Percentiles rank a stretch among this genome's conserved stretches.
Conservation (phyloP, 805 yeast genomes). For the Ogataea ramenticola region DNA sequence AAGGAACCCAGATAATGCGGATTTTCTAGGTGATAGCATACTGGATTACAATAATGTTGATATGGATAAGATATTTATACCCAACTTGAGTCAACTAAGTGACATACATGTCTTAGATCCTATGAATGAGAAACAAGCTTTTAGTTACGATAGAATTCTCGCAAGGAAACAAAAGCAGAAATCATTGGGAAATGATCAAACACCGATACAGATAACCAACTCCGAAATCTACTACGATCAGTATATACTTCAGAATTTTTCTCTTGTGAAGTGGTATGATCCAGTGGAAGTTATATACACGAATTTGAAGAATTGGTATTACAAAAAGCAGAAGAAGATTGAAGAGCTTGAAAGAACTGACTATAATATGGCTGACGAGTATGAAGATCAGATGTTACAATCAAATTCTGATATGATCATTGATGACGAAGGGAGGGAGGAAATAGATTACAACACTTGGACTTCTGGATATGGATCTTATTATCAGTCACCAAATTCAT, state of each 20-base stretch:
- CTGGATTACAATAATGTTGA: constrained; percentile 4
- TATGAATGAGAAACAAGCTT: constrained; percentile 2
- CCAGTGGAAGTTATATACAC: constrained; percentile 13
- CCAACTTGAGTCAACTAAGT: constrained; percentile 7
- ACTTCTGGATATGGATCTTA: constrained; percentile 8
- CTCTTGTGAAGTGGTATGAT: constrained; percentile 18
- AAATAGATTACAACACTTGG: constrained; percentile 1
- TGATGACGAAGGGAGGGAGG: background rate
- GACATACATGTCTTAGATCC: constrained; percentile 7
- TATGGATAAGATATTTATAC: constrained; percentile 7
- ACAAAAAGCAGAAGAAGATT: background rate
- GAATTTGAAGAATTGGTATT: constrained; percentile 10
- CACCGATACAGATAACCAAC: constrained; percentile 9
- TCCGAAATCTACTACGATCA: constrained; percentile 15
- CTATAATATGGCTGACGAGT: constrained; percentile 2
- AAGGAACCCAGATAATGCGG: constrained; percentile 13
- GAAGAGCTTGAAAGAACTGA: constrained; percentile 2
- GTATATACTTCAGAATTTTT: constrained; percentile 12
- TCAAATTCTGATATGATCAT: background rate
- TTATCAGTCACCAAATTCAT: constrained; percentile 1
- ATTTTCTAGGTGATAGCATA: background rate
- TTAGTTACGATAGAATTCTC: constrained; percentile 3
- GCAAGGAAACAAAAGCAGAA: background rate
- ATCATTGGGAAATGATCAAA: background rate
- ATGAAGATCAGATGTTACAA: background rate